Conservation (phyloP, 345 rosid genomes). For the Eucalyptus urophylla region DNA sequence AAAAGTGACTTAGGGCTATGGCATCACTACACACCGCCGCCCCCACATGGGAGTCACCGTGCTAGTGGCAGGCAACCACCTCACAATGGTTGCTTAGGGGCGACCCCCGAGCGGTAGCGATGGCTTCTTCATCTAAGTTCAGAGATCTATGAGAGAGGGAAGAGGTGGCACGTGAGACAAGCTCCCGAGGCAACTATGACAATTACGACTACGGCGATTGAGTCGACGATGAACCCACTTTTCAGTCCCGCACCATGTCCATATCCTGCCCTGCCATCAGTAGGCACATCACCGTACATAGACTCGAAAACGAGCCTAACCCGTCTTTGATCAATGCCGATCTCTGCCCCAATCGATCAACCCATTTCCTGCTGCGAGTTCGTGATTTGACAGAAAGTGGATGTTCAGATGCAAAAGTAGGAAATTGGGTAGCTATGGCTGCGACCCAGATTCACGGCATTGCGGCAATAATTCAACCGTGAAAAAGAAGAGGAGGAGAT, state of each 20-base stretch:
- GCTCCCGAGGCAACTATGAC: not conserved
- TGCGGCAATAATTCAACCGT: not conserved
- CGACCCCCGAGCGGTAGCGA: not conserved
- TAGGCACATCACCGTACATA: not conserved
- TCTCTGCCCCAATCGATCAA: not conserved
- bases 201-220: not conserved
- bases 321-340: not conserved
- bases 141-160: not conserved
- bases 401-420: not conserved
- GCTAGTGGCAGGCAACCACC: not conserved
- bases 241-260: not conserved
- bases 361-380: not conserved
- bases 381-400: not conserved
- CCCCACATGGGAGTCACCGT: not conserved
- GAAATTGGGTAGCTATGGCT: not conserved
- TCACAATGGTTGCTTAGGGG: too few species aligned
- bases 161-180: not conserved
- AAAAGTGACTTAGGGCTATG: not conserved
- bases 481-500: not conserved
- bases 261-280: not conserved
- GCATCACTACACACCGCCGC: not conserved
- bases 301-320: not conserved
- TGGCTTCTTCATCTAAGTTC: not conserved
- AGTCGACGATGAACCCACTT: not conserved
- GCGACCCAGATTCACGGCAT: not conserved